phyloP scores from a whole-genome alignment of 495 filamentous ascomycete species.

The Talaromyces proteolyticus region DNA sequence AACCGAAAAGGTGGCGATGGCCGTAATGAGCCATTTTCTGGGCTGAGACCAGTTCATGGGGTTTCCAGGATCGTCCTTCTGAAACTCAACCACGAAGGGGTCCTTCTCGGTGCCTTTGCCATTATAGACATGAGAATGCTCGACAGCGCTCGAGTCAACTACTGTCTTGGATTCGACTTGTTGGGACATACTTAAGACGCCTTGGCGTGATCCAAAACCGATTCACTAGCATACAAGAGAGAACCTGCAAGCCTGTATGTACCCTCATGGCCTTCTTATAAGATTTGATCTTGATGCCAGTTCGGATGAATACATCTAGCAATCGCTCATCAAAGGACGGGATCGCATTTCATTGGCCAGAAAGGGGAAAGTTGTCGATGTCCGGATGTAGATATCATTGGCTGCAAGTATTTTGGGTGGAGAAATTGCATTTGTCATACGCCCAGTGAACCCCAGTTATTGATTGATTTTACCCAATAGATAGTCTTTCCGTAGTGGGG shows the following conservation, averaged over 20 bases:
- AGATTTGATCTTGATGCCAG: not conserved
- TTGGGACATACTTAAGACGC: constrained; percentile 8
- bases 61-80: constrained; percentile 54
- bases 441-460: too few relatives aligned
- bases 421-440: not conserved
- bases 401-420: not conserved
- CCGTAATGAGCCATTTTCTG: constrained; percentile 15
- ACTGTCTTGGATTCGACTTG: constrained; percentile 23
- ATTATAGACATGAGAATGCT: constrained; percentile 20
- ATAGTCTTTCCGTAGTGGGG: not conserved
- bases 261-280: too few relatives aligned
- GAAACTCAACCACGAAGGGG: constrained; percentile 63
- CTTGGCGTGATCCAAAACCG: not conserved
- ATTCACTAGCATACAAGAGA: not conserved
- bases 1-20: constrained; percentile 12
- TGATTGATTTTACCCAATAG: not conserved
- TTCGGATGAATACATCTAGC: not conserved
- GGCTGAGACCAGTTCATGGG: constrained; percentile 42
- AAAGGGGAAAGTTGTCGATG: not conserved
- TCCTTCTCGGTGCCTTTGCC: constrained; percentile 52
- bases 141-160: constrained; percentile 45
- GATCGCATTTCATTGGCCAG: not conserved
- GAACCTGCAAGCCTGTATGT: too few relatives aligned
- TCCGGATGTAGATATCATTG: not conserved
- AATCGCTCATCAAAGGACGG: not conserved